Evolutionary conservation across 148 eudicot species (phyloP).

Genomic region (Euryodendron excelsum): DNA sequence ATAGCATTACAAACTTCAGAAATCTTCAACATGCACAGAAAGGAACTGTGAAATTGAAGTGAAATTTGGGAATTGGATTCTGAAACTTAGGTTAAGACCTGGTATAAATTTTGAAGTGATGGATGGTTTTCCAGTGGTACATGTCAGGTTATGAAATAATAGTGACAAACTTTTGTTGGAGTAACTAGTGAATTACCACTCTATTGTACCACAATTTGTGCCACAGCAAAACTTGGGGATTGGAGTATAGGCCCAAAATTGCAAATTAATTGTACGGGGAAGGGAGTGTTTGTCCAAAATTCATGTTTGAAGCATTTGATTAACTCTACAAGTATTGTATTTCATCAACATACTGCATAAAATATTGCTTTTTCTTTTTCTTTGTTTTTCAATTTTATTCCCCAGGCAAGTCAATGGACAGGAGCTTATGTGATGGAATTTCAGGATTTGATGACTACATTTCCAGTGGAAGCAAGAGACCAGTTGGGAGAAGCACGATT

Average conservation of each 20-base stretch:
- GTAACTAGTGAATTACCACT: background rate
- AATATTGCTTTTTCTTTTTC: background rate
- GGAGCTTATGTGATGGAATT: constrained; percentile 77
- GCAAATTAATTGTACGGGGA: background rate
- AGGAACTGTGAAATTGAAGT: too few relatives aligned
- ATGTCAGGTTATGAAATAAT: background rate
- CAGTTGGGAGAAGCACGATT: constrained; percentile 66
- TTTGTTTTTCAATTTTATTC: constrained; percentile 6
- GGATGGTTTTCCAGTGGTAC: background rate
- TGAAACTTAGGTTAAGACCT: background rate
- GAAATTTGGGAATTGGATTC: background rate
- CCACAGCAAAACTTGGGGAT: background rate
- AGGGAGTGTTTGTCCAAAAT: background rate
- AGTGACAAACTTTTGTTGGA: background rate
- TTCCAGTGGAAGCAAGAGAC: constrained; percentile 29
- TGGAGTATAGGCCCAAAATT: background rate
- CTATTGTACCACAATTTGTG: too few relatives aligned
- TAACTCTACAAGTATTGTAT: background rate
- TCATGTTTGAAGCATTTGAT: background rate
- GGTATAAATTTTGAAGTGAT: background rate
- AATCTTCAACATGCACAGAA: too few relatives aligned
- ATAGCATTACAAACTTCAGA: background rate
- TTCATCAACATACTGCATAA: background rate
- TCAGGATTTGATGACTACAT: constrained; percentile 49
- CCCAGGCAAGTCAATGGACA: constrained; percentile 87